Evolutionary conservation across 805 yeast species (phyloP).

Genomic region (Candida rishiriensis): DNA sequence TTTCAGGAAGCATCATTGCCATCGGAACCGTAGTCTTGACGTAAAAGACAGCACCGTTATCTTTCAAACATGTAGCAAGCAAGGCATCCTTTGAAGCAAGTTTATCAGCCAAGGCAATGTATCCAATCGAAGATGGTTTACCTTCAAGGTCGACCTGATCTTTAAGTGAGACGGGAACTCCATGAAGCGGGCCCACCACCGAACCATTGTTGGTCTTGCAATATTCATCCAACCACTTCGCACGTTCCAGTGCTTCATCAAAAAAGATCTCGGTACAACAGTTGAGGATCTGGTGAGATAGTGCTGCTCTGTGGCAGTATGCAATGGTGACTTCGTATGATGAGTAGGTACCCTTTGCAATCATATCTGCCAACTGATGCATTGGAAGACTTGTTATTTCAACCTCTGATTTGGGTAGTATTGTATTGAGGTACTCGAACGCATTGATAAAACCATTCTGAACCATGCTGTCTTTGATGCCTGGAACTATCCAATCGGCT

Average conservation of each 20-base stretch:
- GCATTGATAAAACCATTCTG: slow-evolving; percentile 36
- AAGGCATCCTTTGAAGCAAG: slow-evolving; percentile 37
- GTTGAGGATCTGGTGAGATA: slow-evolving; percentile 46
- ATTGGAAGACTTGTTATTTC: slow-evolving; percentile 41
- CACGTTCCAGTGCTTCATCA: slow-evolving; percentile 45
- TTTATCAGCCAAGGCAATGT: slow-evolving; percentile 37
- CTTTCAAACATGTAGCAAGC: slow-evolving; percentile 37
- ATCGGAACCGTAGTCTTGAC: slow-evolving; percentile 54
- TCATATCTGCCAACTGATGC: slow-evolving; percentile 27
- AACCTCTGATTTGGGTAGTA: slow-evolving; percentile 33
- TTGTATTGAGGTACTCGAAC: slow-evolving; percentile 31
- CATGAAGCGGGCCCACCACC: slow-evolving; percentile 55
- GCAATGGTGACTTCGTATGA: slow-evolving; percentile 43
- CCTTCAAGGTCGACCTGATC: slow-evolving; percentile 51
- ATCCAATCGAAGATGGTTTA: slow-evolving; percentile 48
- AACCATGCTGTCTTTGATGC: slow-evolving; percentile 28
- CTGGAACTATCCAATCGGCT: slow-evolving; percentile 40
- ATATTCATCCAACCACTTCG: slow-evolving; percentile 49
- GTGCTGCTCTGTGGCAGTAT: slow-evolving; percentile 43
- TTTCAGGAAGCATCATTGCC: slow-evolving; percentile 34
- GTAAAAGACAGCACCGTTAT: slow-evolving; percentile 53
- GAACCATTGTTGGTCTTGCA: slow-evolving; percentile 36
- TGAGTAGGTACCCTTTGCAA: slow-evolving; percentile 36
- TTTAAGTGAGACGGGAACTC: slow-evolving; percentile 59
- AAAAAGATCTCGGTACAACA: slow-evolving; percentile 44